Base-by-base conservation (phyloP, 2,329 filamentous ascomycete species). In the Fusarium setosum region DNA sequence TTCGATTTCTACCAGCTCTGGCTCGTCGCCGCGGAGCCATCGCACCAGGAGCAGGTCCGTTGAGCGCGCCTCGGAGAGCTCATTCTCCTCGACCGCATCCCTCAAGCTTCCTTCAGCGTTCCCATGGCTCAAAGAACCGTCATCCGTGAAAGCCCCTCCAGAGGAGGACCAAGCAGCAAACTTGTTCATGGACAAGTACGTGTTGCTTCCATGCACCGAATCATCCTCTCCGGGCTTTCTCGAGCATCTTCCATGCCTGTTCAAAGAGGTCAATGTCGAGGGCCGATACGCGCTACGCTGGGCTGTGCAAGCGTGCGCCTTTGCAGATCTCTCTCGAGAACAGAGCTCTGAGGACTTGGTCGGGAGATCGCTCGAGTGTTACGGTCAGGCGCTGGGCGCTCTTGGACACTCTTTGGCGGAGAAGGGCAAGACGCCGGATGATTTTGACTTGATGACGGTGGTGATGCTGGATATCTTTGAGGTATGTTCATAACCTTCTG, bases 391-490 rank as follows among this genome's bases (percentile, higher is more conserved):
- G 12, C 66, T 81, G 2, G 58, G 59, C 4, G 74, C 77, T 7
- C 67, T 80, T 5, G 70, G 73, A 5, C 67, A 74, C 4, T 76
- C 77, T 1, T 62, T 80, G 23, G 60, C 69, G 4, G 60, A 67
- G 23, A 61, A 68, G n/a, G 70, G 69, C 11, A 78, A 79, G 59
- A 59, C 64, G 2, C 77, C 77, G 5, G 77, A 79, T 59, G 79
- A 81, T 54, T 75, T 78, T 59, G 75, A 78, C 44, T 66, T 81
- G 15, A 80, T 81, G 78, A 74, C 78, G 4, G 72, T 77, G 2
- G 78, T 81, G 12, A 65, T 81, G 18, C 60, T 81, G 12, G 79
- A 80, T 45, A 72, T 80, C 2, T 81, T 81, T 35, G 78, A 81
- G 72, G 77, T 77, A 44, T 47, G 23, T 17, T n/a, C 29, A 29